A percentile compares a stretch with the other conserved stretches of the same genome.
These are phyloP conservation scores for Triadica sebifera DNA, from an alignment of 345 rosid species.

Conservation along the genomic window DNA sequence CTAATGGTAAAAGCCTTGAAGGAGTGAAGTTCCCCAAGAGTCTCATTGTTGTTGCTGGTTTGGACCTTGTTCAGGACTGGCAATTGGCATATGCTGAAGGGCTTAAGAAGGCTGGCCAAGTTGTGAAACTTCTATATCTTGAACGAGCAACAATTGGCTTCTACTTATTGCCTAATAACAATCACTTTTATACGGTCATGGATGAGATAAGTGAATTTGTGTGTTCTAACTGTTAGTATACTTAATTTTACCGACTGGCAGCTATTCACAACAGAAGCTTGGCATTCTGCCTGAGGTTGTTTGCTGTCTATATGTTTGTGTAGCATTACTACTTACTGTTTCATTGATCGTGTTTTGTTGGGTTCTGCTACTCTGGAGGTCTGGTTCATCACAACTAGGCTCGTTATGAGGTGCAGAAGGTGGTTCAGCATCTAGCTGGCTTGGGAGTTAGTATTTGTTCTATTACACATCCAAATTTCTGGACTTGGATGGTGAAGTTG, in stretches of 20 bases:
- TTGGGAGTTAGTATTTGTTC: constrained; percentile 14
- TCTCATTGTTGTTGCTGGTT: constrained; percentile 84
- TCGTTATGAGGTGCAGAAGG: constrained; percentile 21
- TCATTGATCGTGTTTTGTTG: constrained; percentile 21
- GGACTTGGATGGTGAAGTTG: constrained; percentile 24
- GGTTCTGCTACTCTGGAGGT: constrained; percentile 16
- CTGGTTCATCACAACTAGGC: constrained; percentile 20
- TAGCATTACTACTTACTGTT: constrained; percentile 29
- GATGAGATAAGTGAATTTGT: constrained; percentile 70
- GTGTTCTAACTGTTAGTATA: constrained; percentile 35
- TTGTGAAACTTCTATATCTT: constrained; percentile 61
- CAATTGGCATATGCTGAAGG: constrained; percentile 72
- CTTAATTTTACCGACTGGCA: constrained; percentile 31
- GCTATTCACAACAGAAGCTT: constrained; percentile 33
- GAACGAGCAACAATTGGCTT: constrained; percentile 87
- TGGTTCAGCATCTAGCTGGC: constrained; percentile 44
- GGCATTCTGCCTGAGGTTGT: constrained; percentile 32
- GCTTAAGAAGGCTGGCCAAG: constrained; percentile 64
- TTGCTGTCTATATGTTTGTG: constrained; percentile 31
- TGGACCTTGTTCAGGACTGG: constrained; percentile 85
- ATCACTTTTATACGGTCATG: constrained; percentile 72
- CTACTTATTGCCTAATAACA: constrained; percentile 77
- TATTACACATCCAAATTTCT: constrained; percentile 16
- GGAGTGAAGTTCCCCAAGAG: constrained; percentile 72
- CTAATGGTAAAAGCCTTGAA: constrained; percentile 47